phyloP scores from a whole-genome alignment of 1,139 yeast genomes.

The Pichia sp. region DNA sequence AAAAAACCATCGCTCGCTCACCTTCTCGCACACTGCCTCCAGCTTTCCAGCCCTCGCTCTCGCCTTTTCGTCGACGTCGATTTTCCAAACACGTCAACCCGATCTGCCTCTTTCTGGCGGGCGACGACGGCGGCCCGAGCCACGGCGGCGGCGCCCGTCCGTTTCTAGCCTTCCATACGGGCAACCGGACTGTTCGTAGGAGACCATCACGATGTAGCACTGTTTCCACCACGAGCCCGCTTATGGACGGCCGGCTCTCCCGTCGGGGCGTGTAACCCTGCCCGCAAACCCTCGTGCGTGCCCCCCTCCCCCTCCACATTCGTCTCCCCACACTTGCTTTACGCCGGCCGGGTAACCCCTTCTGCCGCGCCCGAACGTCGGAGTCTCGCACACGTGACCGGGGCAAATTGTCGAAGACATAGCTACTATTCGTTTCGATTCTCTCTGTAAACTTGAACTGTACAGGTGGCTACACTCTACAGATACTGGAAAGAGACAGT shows the following conservation, averaged over 20 bases:
- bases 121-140: neutral
- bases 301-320: neutral
- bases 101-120: neutral
- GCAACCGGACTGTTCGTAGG: too few relatives aligned
- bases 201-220: too few relatives aligned
- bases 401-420: neutral
- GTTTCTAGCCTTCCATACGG: too few relatives aligned
- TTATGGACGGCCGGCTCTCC: too few relatives aligned
- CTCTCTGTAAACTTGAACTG: too few relatives aligned
- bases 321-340: too few relatives aligned
- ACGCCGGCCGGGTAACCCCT: slow-evolving; percentile 1
- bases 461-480: neutral
- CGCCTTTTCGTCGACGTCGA: neutral
- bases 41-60: neutral
- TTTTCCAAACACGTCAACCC: slow-evolving; percentile 1
- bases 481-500: neutral
- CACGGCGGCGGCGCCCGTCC: too few relatives aligned
- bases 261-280: too few relatives aligned
- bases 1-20: neutral
- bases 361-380: too few relatives aligned
- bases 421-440: too few relatives aligned
- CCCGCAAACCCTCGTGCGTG: neutral
- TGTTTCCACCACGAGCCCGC: too few relatives aligned
- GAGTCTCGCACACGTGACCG: too few relatives aligned
- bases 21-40: neutral